Evolutionary conservation across 225 moss, liverwort and hornwort genomes (phyloP), one percentile per base, ranked within the genome.

Genomic region (Lunularia cruciata): DNA sequence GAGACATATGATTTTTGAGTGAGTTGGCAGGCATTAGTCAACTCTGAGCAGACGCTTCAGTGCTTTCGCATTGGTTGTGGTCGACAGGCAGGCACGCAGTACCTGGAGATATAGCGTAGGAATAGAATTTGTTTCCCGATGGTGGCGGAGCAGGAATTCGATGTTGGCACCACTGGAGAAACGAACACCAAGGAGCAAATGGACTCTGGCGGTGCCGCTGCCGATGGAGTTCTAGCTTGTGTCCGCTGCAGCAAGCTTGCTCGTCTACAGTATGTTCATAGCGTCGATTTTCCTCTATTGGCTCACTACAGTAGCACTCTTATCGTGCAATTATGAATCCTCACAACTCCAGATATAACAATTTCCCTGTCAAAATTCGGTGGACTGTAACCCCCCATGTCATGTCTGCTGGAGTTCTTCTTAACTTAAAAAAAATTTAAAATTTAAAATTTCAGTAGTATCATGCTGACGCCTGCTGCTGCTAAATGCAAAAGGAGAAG

Each of bases 161-260:
- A 16, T 10, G 56, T 56, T 55, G 69, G 40, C 28, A 55, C 55
- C 6, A 35, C 22, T 38, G 40, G 30, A 6, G 69, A 57, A 12
- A 69, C 26, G 57, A 5, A 20, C 8, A 12, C 49, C 9, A 57
- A 69, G 54, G 69, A 47, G 57, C 34, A 67, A 65, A 26, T 67
- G 74, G 60, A 75, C 37, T 73, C 65, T 40, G 47, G 77, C 30
- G 40, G 34, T 16, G 62, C 68, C 15, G 52, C 18, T 65, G 47
- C 68, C 20, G 83, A 87, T 32, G 32, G 32, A 28, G 76, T 83
- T 14, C 48, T 83, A 34, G 96, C 91, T 57, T 98, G 96, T 71
- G 80, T 81, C 8, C 68, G 96, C 57, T 98, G 96, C 87, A 90
- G 96, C 93, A 93, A 91, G 66, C 77, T 74, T 57, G 93, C 96